Percentiles rank a stretch among this genome's conserved stretches.
These are phyloP conservation scores for Chenopodium album DNA, from an alignment of 148 eudicot species.

Conservation along the genomic window DNA sequence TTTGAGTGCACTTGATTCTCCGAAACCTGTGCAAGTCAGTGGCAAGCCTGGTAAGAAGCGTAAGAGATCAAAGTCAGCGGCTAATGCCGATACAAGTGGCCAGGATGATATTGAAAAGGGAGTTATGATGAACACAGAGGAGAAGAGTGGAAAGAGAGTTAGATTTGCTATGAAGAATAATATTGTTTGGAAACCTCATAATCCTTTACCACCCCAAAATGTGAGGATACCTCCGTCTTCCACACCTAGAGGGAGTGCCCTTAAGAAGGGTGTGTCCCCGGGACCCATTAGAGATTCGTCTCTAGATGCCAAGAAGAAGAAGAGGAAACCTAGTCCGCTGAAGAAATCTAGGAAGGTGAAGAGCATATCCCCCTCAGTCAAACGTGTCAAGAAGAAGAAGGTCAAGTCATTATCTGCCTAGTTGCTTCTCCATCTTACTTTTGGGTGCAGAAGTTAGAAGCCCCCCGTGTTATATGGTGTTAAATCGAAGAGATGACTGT, in stretches of 20 bases:
- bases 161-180: constrained; percentile 87
- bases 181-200: constrained; percentile 86
- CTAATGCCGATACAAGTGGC: constrained; percentile 15
- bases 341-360: constrained; percentile 57
- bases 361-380: constrained; percentile 51
- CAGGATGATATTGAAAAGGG: constrained; percentile 31
- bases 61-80: constrained; percentile 42
- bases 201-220: constrained; percentile 81
- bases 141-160: constrained; percentile 70
- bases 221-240: constrained; percentile 87
- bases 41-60: constrained; percentile 49
- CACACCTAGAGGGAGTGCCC: constrained; percentile 93
- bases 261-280: constrained; percentile 81
- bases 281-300: constrained; percentile 73
- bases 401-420: constrained; percentile 38
- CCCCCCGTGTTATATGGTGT: background rate
- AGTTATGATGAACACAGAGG: constrained; percentile 37
- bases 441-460: constrained; percentile 7
- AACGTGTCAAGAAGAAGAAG: constrained; percentile 54
- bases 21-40: constrained; percentile 24
- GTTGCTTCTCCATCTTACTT: background rate
- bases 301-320: constrained; percentile 53
- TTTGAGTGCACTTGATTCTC: constrained; percentile 37
- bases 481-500: constrained; percentile 32
- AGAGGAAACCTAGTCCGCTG: constrained; percentile 42